These are phyloP conservation scores for Nepenthes alata DNA, from an alignment of 179 eudicot genomes.

Conservation along the genomic window DNA sequence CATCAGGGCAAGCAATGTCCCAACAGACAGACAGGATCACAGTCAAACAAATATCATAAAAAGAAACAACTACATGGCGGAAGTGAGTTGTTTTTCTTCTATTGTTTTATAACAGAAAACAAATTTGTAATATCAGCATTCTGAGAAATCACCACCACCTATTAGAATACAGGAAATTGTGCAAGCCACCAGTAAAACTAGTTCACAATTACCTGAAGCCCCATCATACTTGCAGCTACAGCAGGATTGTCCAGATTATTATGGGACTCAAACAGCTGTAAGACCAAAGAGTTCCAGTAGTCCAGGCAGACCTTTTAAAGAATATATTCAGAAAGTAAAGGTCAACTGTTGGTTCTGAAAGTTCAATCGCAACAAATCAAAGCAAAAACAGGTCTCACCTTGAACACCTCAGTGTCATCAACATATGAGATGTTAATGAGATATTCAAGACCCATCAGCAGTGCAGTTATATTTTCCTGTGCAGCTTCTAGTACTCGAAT, in stretches of 20 bases:
- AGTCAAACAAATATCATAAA: no score
- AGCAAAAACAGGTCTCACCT: conserved; percentile 32
- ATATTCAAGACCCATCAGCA: conserved; percentile 81
- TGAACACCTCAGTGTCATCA: conserved; percentile 98
- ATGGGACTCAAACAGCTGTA: conserved; percentile 74
- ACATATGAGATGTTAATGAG: conserved; percentile 86
- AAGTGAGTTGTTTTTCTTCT: no score
- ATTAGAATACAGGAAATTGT: not conserved
- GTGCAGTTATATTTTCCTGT: conserved; percentile 65
- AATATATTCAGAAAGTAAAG: conserved; percentile 5
- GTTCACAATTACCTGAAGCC: conserved; percentile 48
- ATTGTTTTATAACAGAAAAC: no score
- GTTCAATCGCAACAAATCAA: not conserved
- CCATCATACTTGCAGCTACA: conserved; percentile 71
- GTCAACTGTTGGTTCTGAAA: not conserved
- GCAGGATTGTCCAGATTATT: conserved; percentile 77
- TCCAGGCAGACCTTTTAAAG: conserved; percentile 83
- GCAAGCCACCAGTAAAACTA: not conserved
- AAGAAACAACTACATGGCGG: no score
- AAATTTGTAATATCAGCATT: no score
- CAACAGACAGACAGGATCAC: no score
- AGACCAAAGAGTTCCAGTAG: conserved; percentile 86
- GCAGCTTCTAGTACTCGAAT: conserved; percentile 73
- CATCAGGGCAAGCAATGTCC: no score
- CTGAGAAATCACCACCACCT: no score